These are phyloP conservation scores for Mycosarcoma maydis DNA, from an alignment of 1,284 basidiomycete genomes.

Conservation along the genomic window DNA sequence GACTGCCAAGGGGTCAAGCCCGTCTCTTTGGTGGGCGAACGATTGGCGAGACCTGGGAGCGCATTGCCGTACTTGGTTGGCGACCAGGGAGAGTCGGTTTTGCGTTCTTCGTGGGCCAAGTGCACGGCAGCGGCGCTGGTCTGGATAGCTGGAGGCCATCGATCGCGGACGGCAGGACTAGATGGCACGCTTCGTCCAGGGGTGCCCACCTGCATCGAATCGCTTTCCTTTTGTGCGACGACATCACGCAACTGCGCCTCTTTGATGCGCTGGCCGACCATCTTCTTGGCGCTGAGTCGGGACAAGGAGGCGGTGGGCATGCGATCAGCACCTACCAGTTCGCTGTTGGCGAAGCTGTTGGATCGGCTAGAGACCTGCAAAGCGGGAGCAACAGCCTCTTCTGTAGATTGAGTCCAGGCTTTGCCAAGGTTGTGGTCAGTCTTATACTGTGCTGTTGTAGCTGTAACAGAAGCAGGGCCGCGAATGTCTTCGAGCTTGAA, in stretches of 20 bases:
- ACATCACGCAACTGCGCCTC: slow-evolving; percentile 57
- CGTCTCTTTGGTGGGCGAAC: slow-evolving; percentile 33
- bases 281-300: slow-evolving; percentile 52
- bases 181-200: slow-evolving; percentile 30
- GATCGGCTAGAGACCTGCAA: slow-evolving; percentile 18
- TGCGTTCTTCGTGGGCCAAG: slow-evolving; percentile 22
- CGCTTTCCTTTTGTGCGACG: slow-evolving; percentile 29
- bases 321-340: slow-evolving; percentile 30
- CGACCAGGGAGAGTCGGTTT: slow-evolving; percentile 25
- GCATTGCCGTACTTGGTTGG: slow-evolving; percentile 48
- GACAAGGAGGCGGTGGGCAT: slow-evolving; percentile 53
- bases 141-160: slow-evolving; percentile 40
- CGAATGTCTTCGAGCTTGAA: slow-evolving; percentile 43
- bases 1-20: slow-evolving; percentile 13
- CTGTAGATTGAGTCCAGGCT: slow-evolving; percentile 23
- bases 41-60: slow-evolving; percentile 40
- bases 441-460: slow-evolving; percentile 10
- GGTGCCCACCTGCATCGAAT: slow-evolving; percentile 23
- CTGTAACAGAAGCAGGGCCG: slow-evolving; percentile 10
- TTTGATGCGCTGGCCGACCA: slow-evolving; percentile 59
- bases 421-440: slow-evolving; percentile 18
- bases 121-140: slow-evolving; percentile 21
- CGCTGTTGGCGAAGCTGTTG: slow-evolving; percentile 21
- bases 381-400: slow-evolving; percentile 10
- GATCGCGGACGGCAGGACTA: slow-evolving; percentile 42